phyloP scores from a whole-genome alignment of 192 early-diverging fungal species.

The Backusella tuberculispora region DNA sequence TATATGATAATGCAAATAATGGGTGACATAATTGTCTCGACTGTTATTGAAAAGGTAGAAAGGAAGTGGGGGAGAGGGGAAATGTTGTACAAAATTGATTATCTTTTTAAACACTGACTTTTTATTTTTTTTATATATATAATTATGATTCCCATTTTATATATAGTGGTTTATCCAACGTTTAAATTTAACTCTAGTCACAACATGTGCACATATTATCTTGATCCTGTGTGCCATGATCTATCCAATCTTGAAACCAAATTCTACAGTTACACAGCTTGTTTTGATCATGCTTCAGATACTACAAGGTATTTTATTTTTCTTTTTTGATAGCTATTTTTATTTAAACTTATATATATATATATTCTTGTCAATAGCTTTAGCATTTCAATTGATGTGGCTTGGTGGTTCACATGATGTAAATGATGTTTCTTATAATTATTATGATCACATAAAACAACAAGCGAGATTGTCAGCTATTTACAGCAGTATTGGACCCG shows the following conservation, averaged over 20 bases:
- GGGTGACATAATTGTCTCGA: slow-evolving; percentile 1
- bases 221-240: slow-evolving; percentile 19
- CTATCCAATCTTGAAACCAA: slow-evolving; percentile 2
- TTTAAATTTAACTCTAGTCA: slow-evolving; percentile 16
- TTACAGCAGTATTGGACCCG: slow-evolving; percentile 32
- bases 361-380: slow-evolving; percentile 4
- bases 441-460: slow-evolving; percentile 23
- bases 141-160: neutral
- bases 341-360: neutral
- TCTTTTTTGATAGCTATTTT: neutral
- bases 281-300: neutral
- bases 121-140: neutral
- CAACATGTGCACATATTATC: slow-evolving; percentile 8
- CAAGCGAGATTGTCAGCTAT: slow-evolving; percentile 28
- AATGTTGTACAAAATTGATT: neutral
- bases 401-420: slow-evolving; percentile 5
- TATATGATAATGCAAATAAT: neutral
- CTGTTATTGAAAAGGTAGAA: slow-evolving; percentile 17
- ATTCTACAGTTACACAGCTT: slow-evolving; percentile 1
- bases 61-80: neutral
- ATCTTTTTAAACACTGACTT: neutral
- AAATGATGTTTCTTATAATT: neutral
- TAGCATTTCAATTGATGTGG: slow-evolving; percentile 23
- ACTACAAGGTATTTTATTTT: slow-evolving; percentile 10
- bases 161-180: slow-evolving; percentile 11